A percentile compares a stretch with the other conserved stretches of the same genome.
Evolutionary conservation across 2,329 filamentous ascomycete genomes (phyloP).

Genomic region (Elsinoe fawcettii): DNA sequence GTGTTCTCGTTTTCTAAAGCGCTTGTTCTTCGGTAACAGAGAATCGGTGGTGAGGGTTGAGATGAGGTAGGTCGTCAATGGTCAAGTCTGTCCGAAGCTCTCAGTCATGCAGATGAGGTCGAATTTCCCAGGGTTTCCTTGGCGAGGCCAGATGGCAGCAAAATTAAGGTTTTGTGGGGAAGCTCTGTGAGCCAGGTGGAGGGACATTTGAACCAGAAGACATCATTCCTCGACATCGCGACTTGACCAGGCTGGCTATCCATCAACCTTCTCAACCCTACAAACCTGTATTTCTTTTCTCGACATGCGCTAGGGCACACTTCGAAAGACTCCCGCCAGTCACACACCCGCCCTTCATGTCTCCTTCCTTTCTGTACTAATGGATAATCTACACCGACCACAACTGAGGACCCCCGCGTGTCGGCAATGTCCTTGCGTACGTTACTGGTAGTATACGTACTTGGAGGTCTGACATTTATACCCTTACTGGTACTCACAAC

Average conservation of each 20-base stretch:
- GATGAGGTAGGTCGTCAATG: not conserved
- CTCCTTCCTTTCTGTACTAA: not conserved
- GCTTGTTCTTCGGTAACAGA: not conserved
- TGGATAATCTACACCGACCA: constrained; percentile 5
- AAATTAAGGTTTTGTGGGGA: constrained; percentile 10
- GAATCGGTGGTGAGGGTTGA: not conserved
- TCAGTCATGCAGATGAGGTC: constrained; percentile 6
- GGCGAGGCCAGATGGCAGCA: constrained; percentile 14
- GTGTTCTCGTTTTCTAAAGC: not conserved
- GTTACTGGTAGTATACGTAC: constrained; percentile 68
- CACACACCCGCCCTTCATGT: not conserved
- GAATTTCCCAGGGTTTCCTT: constrained; percentile 12
- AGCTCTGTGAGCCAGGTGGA: not conserved
- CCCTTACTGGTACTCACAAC: constrained; percentile 59
- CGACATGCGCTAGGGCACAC: not conserved
- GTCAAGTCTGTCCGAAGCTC: not conserved
- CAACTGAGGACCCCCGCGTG: not conserved
- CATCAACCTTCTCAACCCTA: not conserved
- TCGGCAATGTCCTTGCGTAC: constrained; percentile 34
- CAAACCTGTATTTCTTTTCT: not conserved
- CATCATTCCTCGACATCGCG: not conserved
- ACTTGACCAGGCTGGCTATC: not conserved
- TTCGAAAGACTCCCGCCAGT: not conserved
- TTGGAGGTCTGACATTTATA: constrained; percentile 82
- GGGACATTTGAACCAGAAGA: not conserved